Conservation (phyloP, 176 grass and related monocot genomes). For the Zea mays region Zm-B73-REFERENCE-NAM-5.0 NC_050098.1:21130001-21130500, state of each 20-base stretch:
- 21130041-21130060: constrained; percentile 13
- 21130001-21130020: background rate
- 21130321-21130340: constrained; percentile 40
- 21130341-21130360: constrained; percentile 26
- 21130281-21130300: constrained; percentile 11
- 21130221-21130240: constrained; percentile 16
- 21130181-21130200: constrained; percentile 35
- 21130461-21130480: constrained; percentile 30
- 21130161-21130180: background rate
- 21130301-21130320: constrained; percentile 11
- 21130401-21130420: background rate
- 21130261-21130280: constrained; percentile 13
- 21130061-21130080: constrained; percentile 33
- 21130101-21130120: constrained; percentile 49
- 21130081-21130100: constrained; percentile 57
- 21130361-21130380: constrained; percentile 11
- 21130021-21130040: constrained; percentile 35
- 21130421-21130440: constrained; percentile 37
- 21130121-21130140: constrained; percentile 27
- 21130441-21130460: constrained; percentile 28
- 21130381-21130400: constrained; percentile 9
- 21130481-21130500: constrained; percentile 11
- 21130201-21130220: constrained; percentile 34
- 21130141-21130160: constrained; percentile 8
- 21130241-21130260: background rate